Conservation (phyloP, 306 rosid species). For the Gleditsia sinensis region DNA sequence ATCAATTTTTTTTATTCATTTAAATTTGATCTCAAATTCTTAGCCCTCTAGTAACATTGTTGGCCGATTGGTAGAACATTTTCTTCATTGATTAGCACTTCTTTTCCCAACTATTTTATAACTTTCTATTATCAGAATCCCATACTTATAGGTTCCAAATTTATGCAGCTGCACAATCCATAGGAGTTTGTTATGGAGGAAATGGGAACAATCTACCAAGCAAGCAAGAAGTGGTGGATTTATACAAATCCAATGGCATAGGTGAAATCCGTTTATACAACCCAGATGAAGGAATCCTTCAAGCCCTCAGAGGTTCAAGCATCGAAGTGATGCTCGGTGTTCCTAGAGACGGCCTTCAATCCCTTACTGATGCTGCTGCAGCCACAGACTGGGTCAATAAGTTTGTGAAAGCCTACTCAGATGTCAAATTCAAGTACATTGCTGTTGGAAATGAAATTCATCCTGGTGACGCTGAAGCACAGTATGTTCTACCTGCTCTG, state of each 20-base stretch:
- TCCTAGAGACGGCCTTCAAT: neutral
- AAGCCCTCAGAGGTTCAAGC: neutral
- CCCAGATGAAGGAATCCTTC: neutral
- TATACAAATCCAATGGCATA: neutral
- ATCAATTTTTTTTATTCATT: too few relatives aligned
- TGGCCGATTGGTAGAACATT: too few relatives aligned
- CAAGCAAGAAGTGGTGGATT: neutral
- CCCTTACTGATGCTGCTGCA: neutral
- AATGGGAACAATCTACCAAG: neutral
- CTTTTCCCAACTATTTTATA: too few relatives aligned
- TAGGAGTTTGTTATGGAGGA: constrained; percentile 15
- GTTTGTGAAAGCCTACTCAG: neutral
- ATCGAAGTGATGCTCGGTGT: constrained; percentile 1
- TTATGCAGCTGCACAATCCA: neutral
- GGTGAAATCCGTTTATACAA: neutral
- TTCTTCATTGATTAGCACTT: too few relatives aligned
- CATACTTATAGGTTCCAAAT: neutral
- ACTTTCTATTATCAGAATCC: too few relatives aligned
- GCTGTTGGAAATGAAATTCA: neutral
- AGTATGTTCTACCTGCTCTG: neutral
- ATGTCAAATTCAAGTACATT: constrained; percentile 3
- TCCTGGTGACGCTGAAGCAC: neutral
- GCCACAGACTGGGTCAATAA: neutral
- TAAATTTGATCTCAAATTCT: too few relatives aligned
- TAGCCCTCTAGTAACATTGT: too few relatives aligned